A percentile compares a stretch with the other conserved stretches of the same genome.
phyloP scores from a whole-genome alignment of 345 rosid species.

The Dipteronia sinensis region DNA sequence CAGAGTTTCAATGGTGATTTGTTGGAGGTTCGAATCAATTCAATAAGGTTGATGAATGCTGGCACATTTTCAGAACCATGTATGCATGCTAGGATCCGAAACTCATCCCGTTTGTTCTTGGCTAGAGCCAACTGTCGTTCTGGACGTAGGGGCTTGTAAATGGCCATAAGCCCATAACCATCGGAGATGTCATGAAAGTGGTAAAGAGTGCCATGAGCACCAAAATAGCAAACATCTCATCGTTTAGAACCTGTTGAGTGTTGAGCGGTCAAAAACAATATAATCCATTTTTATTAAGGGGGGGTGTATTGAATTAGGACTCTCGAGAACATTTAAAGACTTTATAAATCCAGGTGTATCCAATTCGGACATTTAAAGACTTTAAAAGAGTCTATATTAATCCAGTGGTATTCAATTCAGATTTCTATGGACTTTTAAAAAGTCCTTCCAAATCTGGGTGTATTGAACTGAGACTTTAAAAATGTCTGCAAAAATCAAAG shows the following conservation, averaged over 20 bases:
- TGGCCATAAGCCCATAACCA: conserved; percentile 32
- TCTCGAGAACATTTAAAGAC: too few relatives aligned
- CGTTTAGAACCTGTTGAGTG: conserved; percentile 42
- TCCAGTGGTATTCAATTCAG: too few relatives aligned
- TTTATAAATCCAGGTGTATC: too few relatives aligned
- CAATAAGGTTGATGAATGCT: conserved; percentile 33
- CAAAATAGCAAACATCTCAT: conserved; percentile 45
- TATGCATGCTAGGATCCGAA: conserved; percentile 40
- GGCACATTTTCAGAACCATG: conserved; percentile 34
- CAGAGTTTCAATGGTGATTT: conserved; percentile 28
- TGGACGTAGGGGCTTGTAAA: conserved; percentile 36
- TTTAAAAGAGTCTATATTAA: too few relatives aligned
- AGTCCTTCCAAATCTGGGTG: too few relatives aligned
- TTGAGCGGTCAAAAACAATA: background rate
- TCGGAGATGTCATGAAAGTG: conserved; percentile 46
- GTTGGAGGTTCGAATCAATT: conserved; percentile 21
- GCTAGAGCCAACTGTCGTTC: background rate
- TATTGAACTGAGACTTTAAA: too few relatives aligned
- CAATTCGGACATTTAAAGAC: too few relatives aligned
- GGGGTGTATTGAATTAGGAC: too few relatives aligned
- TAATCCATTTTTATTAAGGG: too few relatives aligned
- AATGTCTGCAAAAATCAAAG: too few relatives aligned
- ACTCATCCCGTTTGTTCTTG: conserved; percentile 8
- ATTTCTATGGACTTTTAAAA: too few relatives aligned
- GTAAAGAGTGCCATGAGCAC: conserved; percentile 51